A percentile compares a stretch with the other conserved stretches of the same genome.
Conservation (phyloP, 2,329 filamentous ascomycete genomes). For the Didymella arachidicola region DNA sequence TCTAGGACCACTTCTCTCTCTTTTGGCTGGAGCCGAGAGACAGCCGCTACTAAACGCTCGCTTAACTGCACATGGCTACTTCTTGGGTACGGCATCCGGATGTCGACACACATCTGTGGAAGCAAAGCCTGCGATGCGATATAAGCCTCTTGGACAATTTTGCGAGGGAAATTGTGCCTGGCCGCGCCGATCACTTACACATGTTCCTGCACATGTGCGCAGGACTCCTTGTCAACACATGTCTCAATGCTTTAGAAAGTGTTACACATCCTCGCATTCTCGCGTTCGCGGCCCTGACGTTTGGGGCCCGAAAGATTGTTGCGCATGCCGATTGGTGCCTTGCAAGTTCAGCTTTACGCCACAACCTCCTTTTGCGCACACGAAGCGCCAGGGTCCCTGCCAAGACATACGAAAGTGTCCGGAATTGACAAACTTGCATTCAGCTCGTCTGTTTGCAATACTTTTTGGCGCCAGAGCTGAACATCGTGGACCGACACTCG, state of each 20-base stretch:
- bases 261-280: conserved; percentile 5
- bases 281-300: conserved; percentile 1
- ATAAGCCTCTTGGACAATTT: not conserved
- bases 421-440: conserved; percentile 1
- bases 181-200: not conserved
- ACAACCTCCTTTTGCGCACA: conserved; percentile 12
- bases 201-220: not conserved
- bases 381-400: conserved; percentile 17
- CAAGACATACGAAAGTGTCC: conserved; percentile 10
- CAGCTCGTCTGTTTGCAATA: conserved; percentile 9
- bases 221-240: not conserved
- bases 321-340: conserved; percentile 15
- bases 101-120: not conserved
- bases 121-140: not conserved
- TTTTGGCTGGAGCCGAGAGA: conserved; percentile 2
- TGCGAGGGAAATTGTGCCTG: not conserved
- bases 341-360: conserved; percentile 36
- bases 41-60: not conserved
- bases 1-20: not conserved
- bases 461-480: conserved; percentile 17
- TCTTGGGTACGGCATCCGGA: not conserved
- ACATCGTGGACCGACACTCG: not conserved
- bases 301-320: conserved; percentile 1
- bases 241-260: not conserved
- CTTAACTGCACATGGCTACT: too few species aligned